Base-by-base conservation (phyloP, 176 grass and related monocot genomes). In the Avena atlantica region DNA sequence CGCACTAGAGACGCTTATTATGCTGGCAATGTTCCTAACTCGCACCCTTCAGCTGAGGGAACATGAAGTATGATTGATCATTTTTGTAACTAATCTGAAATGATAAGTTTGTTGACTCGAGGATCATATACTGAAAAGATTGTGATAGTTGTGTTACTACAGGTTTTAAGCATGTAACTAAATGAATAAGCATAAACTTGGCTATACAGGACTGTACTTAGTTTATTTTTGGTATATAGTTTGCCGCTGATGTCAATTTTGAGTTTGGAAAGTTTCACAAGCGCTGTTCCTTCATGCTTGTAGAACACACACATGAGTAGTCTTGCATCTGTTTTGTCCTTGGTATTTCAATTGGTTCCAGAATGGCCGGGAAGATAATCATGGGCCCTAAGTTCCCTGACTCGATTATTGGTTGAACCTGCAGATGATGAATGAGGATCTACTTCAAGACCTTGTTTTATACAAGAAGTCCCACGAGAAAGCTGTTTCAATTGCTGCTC, bases 401-500 rank as follows among this genome's bases (percentile, higher is more conserved):
- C 8, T 83, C n/a, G 65, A 57, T 34, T 76, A 19, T 84, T 87
- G 4, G 0, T 12, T 12, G 71, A 84, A 78, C 51, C 25, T 91
- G 59, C 71, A 98, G 96, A 74, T 96, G 79, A 98, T 98, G 96
- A 96, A 96, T 74, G 96, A 96, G 85, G 96, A 96, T 94, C 88
- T 98, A 48, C 92, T 98, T 40, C 96, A 91, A 86, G 96, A 98
- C 62, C 89, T 98, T n/a, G 96, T 94, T 89, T 80, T 96, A 59
- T 98, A 98, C 90, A 98, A 96, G 86, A 98, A 98, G 81, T 95
- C 94, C 49, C 96, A 95, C 12, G 94, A 96, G 72, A 98, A 98
- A 88, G 96, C 92, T 63, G 96, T 98, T 78, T 98, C 96, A 27
- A 91, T 90, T 63, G 96, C 96, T n/a, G 96, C 96, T 51, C 96